Percentiles rank a stretch among this genome's conserved stretches.
These are phyloP conservation scores for Globisporangium nagaii DNA, from an alignment of 352 stramenopile species.

Conservation along the genomic window DNA sequence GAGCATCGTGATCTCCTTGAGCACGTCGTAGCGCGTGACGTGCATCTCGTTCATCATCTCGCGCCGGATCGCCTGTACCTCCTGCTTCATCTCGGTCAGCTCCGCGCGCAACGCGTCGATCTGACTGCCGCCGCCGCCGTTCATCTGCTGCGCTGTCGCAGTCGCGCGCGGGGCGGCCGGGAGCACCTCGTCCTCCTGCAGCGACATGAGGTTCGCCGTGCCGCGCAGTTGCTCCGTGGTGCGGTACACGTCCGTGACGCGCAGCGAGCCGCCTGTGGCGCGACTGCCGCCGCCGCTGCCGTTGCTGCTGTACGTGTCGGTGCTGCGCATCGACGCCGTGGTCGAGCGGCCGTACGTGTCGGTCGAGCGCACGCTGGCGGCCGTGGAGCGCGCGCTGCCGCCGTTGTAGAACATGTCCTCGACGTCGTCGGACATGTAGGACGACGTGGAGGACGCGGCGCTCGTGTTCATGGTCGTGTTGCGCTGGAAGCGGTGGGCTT, in stretches of 20 bases:
- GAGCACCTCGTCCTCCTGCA: constrained; percentile 57
- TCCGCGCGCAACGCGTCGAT: constrained; percentile 42
- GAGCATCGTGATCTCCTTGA: constrained; percentile 81
- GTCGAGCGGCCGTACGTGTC: constrained; percentile 25
- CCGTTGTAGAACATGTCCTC: constrained; percentile 63
- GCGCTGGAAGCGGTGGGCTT: constrained; percentile 26
- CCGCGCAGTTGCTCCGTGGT: constrained; percentile 55
- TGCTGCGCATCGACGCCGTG: background rate
- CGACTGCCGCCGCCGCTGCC: constrained; percentile 2
- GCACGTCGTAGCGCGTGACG: constrained; percentile 73
- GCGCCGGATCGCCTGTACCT: constrained; percentile 60
- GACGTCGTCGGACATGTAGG: constrained; percentile 56
- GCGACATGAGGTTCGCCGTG: constrained; percentile 34
- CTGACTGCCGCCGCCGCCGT: constrained; percentile 8
- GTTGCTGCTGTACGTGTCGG: constrained; percentile 8
- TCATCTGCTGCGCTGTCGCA: constrained; percentile 1
- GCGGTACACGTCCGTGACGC: constrained; percentile 38
- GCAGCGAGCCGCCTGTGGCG: constrained; percentile 16
- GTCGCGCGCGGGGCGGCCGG: constrained; percentile 13
- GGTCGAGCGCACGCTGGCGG: constrained; percentile 14
- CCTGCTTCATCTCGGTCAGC: constrained; percentile 53
- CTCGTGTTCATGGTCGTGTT: constrained; percentile 26
- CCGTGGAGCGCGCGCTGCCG: constrained; percentile 5
- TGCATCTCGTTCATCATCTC: constrained; percentile 87
- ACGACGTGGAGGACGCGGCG: constrained; percentile 12